These are phyloP conservation scores for Hemileccinum impolitum DNA, from an alignment of 768 basidiomycete genomes.

Conservation along the genomic window DNA sequence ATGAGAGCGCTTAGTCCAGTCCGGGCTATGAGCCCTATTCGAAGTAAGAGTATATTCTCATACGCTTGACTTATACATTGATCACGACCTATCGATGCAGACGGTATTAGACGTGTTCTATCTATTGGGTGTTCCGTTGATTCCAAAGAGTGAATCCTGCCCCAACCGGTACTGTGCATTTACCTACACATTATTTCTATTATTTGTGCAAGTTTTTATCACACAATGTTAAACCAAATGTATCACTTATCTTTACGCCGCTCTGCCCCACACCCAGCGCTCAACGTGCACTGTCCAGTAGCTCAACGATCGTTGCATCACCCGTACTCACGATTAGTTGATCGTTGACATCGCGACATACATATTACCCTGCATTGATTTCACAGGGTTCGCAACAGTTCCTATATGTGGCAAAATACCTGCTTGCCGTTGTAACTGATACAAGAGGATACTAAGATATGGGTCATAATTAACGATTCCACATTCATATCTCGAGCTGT, in stretches of 20 bases:
- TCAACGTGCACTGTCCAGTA: neutral
- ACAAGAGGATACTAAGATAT: slow-evolving; percentile 17
- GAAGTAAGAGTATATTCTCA: slow-evolving; percentile 11
- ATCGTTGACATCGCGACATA: neutral
- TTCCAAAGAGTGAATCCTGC: slow-evolving; percentile 9
- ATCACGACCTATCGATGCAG: slow-evolving; percentile 15
- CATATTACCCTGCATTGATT: neutral
- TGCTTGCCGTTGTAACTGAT: slow-evolving; percentile 1
- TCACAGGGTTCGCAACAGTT: neutral
- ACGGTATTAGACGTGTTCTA: slow-evolving; percentile 29
- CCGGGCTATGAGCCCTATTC: slow-evolving; percentile 27
- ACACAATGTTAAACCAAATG: neutral
- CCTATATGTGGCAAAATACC: neutral
- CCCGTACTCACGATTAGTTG: neutral
- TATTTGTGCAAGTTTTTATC: neutral
- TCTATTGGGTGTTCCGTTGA: slow-evolving; percentile 15
- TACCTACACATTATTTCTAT: neutral
- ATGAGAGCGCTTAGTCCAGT: slow-evolving; percentile 31
- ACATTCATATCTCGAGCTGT: neutral
- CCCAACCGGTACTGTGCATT: slow-evolving; percentile 2
- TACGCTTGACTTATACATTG: neutral
- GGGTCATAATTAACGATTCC: slow-evolving; percentile 17
- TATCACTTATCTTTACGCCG: neutral
- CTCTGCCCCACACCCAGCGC: neutral
- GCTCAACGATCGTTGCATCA: no score